These are phyloP conservation scores for Oryza punctata DNA, from an alignment of 176 grass and related monocot species.

Conservation along the genomic window DNA sequence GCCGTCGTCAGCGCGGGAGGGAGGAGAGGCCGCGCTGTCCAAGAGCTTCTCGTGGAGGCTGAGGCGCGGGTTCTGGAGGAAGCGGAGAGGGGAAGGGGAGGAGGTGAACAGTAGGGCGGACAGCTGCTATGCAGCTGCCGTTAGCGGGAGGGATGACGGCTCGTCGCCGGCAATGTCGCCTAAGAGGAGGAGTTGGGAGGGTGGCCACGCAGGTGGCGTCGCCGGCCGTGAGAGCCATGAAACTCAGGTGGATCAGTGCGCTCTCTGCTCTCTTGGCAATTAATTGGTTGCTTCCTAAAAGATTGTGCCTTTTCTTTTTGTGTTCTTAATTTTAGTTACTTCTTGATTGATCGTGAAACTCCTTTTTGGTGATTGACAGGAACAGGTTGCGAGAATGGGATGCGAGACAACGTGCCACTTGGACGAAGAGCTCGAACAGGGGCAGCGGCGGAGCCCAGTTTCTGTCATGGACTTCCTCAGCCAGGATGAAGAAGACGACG, in stretches of 20 bases:
- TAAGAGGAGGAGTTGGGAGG: constrained; percentile 22
- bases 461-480: constrained; percentile 84
- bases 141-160: not conserved
- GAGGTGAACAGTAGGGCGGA: not conserved
- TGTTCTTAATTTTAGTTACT: not conserved
- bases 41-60: constrained; percentile 44
- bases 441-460: constrained; percentile 62
- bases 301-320: too few relatives aligned
- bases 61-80: constrained; percentile 58
- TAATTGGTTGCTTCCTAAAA: not conserved
- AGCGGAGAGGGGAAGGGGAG: constrained; percentile 22
- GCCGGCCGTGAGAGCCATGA: constrained; percentile 13
- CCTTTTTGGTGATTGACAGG: not conserved
- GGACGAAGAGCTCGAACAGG: constrained; percentile 39
- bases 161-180: constrained; percentile 31
- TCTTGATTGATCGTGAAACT: not conserved
- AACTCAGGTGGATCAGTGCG: not conserved
- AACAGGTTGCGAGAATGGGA: constrained; percentile 12
- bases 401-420: constrained; percentile 24
- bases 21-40: constrained; percentile 23
- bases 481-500: constrained; percentile 52
- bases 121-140: constrained; percentile 32
- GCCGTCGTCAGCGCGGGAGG: constrained; percentile 13
- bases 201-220: not conserved
- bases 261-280: not conserved